Base-by-base conservation (phyloP, 495 filamentous ascomycete species). In the Talaromyces trachyspermus region DNA sequence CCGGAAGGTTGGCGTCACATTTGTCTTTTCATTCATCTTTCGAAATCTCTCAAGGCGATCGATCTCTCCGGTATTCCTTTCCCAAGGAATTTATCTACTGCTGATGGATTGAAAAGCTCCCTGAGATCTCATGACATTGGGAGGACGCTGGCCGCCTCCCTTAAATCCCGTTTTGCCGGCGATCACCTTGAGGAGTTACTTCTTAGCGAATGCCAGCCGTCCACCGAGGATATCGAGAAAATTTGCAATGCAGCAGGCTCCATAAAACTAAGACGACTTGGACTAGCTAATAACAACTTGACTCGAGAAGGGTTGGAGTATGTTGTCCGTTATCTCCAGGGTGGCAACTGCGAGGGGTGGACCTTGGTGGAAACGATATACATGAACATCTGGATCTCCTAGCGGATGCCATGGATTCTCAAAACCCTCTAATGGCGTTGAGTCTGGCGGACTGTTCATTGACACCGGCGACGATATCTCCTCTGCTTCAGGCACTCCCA, bases 1-100 rank as follows among this genome's bases (percentile, higher is more conserved):
- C 66, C 72, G 2, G 87, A 91, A 44, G 92, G 92, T 23, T 98
- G 92, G 92, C 84, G 81, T 55, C 84, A 96, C 54, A 86, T 98
- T 29, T 82, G 83, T 46, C 71, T 95, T 7, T 98, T 98, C 59
- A 70, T 95, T 18, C 83, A 95, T 59, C 83, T 96, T 63, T 95
- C 86, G 39, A 81, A 80, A 49, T 89, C 88, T 7, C 65, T 98
- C 25, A 90, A 88, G 62, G 85, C 78, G 8, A 76, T 97, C 20
- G 92, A 97, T 62, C 56, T 97, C 19, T 89, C 88, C 2, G 84
- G 86, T 54, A 83, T 95, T 52, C 79, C 77, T n/a, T 89, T 97
- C 48, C 92, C 92, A 4, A 64, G 61, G 24, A 37, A 58, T 1
- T 35, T 56, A 22, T 32, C 55, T 7, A 42, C 51, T 10, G 25